Evolutionary conservation across 495 filamentous ascomycete genomes (phyloP).

Genomic region (Amniculicola lignicola): DNA sequence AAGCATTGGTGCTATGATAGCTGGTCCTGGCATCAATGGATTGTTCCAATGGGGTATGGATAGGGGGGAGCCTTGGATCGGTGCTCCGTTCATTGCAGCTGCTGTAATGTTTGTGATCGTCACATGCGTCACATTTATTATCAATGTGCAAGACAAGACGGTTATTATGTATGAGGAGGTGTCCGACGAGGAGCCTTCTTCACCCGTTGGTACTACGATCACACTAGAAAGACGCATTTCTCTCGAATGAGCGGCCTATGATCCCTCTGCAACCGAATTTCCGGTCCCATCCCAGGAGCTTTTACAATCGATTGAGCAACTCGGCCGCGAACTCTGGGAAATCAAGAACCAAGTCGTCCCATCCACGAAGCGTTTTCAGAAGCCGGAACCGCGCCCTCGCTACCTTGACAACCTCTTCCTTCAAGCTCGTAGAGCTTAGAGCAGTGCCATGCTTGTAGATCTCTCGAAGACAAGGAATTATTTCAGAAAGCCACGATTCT

Average conservation of each 20-base stretch:
- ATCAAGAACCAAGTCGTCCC: conserved; percentile 16
- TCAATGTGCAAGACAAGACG: conserved; percentile 6
- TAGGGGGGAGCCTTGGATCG: conserved; percentile 35
- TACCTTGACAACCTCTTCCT: conserved; percentile 12
- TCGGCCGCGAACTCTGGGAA: conserved; percentile 25
- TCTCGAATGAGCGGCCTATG: neutral
- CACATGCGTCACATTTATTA: conserved; percentile 14
- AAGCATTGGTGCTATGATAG: conserved; percentile 37
- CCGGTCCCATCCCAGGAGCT: neutral
- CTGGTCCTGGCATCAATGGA: conserved; percentile 43
- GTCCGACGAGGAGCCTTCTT: conserved; percentile 1
- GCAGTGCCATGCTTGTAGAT: conserved; percentile 14
- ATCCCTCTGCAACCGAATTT: neutral
- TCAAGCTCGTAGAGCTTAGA: neutral
- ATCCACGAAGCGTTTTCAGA: conserved; percentile 13
- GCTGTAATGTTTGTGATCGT: conserved; percentile 14
- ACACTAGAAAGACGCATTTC: no score
- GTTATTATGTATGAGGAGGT: neutral
- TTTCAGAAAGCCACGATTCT: conserved; percentile 3
- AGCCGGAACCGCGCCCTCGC: conserved; percentile 7
- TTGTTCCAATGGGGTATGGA: conserved; percentile 45
- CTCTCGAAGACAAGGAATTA: conserved; percentile 21
- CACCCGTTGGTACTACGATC: no score
- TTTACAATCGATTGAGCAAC: conserved; percentile 15
- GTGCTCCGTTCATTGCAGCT: conserved; percentile 18